Conservation (phyloP, 2,329 filamentous ascomycete species). For the Penicillium sp. region DNA sequence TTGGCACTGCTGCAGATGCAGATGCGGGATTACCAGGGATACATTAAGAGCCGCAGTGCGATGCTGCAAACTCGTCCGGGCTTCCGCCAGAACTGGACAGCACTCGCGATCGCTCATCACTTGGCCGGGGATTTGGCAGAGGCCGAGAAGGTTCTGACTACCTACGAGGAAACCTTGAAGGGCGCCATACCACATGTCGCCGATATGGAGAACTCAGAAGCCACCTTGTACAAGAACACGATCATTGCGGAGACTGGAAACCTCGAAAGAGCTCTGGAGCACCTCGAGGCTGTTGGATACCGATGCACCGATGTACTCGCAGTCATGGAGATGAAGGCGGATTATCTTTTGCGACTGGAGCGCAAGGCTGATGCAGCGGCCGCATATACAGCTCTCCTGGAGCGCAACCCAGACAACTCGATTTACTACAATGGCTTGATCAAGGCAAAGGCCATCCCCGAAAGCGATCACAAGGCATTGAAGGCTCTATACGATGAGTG, state of each 20-base stretch:
- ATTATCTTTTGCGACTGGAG: slow-evolving; percentile 76
- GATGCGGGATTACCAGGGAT: slow-evolving; percentile 93
- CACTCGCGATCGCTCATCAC: slow-evolving; percentile 90
- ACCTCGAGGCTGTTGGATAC: slow-evolving; percentile 75
- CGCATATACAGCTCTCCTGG: slow-evolving; percentile 76
- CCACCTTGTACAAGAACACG: slow-evolving; percentile 88
- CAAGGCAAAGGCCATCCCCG: slow-evolving; percentile 62
- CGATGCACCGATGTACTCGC: slow-evolving; percentile 78
- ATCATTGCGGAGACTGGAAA: slow-evolving; percentile 91
- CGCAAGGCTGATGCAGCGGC: slow-evolving; percentile 75
- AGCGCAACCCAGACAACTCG: slow-evolving; percentile 83
- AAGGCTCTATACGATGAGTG: slow-evolving; percentile 80
- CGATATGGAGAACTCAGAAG: slow-evolving; percentile 92
- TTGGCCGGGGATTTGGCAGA: slow-evolving; percentile 79
- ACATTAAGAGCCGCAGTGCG: slow-evolving; percentile 79
- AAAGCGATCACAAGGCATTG: slow-evolving; percentile 60
- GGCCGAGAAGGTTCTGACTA: slow-evolving; percentile 86
- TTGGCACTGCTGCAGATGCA: slow-evolving; percentile 90
- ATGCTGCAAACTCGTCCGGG: slow-evolving; percentile 85
- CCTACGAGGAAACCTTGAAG: slow-evolving; percentile 92
- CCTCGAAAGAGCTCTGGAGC: slow-evolving; percentile 75
- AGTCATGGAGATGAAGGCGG: slow-evolving; percentile 79
- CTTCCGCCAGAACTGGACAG: slow-evolving; percentile 92
- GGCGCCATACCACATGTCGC: slow-evolving; percentile 68
- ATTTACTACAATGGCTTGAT: slow-evolving; percentile 80